phyloP scores from a whole-genome alignment of 2,329 filamentous ascomycete genomes.

The Ceratocystiopsis brevicomis region DNA sequence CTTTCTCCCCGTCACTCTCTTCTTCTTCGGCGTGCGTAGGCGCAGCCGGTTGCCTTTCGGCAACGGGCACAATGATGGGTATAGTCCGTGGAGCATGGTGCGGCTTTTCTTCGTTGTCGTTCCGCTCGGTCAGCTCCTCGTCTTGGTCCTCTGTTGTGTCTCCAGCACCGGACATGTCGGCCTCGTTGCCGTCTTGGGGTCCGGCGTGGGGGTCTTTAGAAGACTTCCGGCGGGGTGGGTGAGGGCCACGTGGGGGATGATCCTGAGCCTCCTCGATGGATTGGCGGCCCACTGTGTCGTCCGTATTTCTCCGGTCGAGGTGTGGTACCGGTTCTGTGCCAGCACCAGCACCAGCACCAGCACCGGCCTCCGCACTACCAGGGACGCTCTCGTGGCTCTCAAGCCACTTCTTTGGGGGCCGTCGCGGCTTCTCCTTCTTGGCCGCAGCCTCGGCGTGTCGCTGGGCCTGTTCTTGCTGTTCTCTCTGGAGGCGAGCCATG shows the following conservation, averaged over 20 bases:
- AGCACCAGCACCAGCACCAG: background rate
- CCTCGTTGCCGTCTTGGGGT: slow-evolving; percentile 41
- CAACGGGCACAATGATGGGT: slow-evolving; percentile 2
- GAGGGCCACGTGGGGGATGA: slow-evolving; percentile 19
- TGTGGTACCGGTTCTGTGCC: slow-evolving; percentile 15
- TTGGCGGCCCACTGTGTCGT: slow-evolving; percentile 26
- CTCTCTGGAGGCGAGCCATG: slow-evolving; percentile 82
- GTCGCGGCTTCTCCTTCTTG: slow-evolving; percentile 80
- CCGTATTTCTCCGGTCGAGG: slow-evolving; percentile 28
- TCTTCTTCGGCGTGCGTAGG: too few relatives aligned
- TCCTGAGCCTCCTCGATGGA: slow-evolving; percentile 30
- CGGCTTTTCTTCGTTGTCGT: slow-evolving; percentile 41
- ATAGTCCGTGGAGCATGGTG: background rate
- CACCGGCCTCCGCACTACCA: background rate
- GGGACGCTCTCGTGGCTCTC: slow-evolving; percentile 24
- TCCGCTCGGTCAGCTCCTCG: slow-evolving; percentile 46
- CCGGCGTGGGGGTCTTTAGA: slow-evolving; percentile 26
- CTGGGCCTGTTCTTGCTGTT: slow-evolving; percentile 76
- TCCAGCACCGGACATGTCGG: slow-evolving; percentile 44
- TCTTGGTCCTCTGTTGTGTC: slow-evolving; percentile 42
- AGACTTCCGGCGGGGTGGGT: slow-evolving; percentile 32
- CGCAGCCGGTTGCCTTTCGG: background rate
- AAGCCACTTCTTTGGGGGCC: slow-evolving; percentile 43
- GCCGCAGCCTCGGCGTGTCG: slow-evolving; percentile 58
- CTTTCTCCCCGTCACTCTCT: background rate